Evolutionary conservation across 345 rosid genomes (phyloP), one percentile per base, ranked within the genome.

Genomic region (Gossypium rotundifolium): DNA sequence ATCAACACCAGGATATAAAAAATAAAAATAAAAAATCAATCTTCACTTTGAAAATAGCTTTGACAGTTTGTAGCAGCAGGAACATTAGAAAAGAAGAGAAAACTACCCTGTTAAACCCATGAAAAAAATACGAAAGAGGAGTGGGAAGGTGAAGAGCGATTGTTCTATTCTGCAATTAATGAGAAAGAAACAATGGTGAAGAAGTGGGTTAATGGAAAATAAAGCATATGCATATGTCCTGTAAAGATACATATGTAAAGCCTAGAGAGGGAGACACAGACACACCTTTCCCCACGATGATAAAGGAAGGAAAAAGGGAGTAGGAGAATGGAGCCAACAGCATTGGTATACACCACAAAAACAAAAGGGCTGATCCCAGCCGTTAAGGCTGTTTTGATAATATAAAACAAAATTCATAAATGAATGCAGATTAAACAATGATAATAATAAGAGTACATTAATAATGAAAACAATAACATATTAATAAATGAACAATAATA

Each of bases 321-420:
- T 65, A 90, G 89, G 77, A 88, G 66, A 58, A 85, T 17, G 48
- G 92, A 81, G 74, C 84, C 86, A 11, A 90, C 71, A 23, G 84
- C 90, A 59, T 91, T 91, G 8, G 92, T 87, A 63, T 90, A 90
- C 7, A 85, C 86, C 18, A 88, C 87, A 80, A 93, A 93, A 51
- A 93, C 93, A 69, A 84, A 93, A 72, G 93, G 97, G 68, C 91
- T 93, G 85, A 87, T 70, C 18, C 98, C 97, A 66, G 82, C 77
- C 11, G 86, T 78, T 70, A 93, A 74, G 40, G 83, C 88, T 2
- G 91, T 84, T 79, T 88, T n/a, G n/a, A n/a, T n/a, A n/a, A n/a
- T n/a, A n/a, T n/a, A n/a, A n/a, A n/a, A n/a, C n/a, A n/a, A n/a
- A n/a, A n/a, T n/a, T n/a, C n/a, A n/a, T n/a, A n/a, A n/a, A n/a